Evolutionary conservation across 2,329 filamentous ascomycete species (phyloP).

Genomic region (Thermomyces lanuginosus): DNA sequence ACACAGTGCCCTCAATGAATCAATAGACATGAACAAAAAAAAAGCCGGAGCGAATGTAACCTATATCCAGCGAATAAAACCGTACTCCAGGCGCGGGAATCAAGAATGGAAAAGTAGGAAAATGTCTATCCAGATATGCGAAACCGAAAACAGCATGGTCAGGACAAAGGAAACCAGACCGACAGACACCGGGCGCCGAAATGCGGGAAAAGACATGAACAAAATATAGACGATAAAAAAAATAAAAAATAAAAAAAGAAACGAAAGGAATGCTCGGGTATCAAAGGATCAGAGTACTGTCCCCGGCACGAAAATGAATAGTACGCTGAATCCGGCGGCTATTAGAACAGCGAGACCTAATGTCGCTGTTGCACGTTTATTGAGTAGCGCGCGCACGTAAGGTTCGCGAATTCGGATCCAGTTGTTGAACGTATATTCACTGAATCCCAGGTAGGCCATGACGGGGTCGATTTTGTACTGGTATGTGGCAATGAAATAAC

Average conservation of each 20-base stretch:
- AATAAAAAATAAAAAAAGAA: slow-evolving; percentile 1
- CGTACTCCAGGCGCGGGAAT: no score
- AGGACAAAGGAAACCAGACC: neutral
- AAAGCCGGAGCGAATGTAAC: no score
- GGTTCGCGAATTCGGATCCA: slow-evolving; percentile 79
- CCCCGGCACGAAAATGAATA: slow-evolving; percentile 92
- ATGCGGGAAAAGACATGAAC: no score
- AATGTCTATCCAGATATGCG: no score
- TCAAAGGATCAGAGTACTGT: slow-evolving; percentile 28
- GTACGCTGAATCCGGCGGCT: slow-evolving; percentile 63
- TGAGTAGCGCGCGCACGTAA: slow-evolving; percentile 72
- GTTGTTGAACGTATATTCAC: slow-evolving; percentile 91
- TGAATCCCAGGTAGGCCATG: slow-evolving; percentile 73
- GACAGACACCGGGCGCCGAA: neutral
- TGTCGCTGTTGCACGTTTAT: slow-evolving; percentile 68
- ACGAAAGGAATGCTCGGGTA: neutral
- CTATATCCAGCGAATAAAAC: no score
- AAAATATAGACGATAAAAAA: no score
- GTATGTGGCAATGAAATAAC: slow-evolving; percentile 79
- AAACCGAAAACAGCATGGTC: no score
- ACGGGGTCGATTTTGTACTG: slow-evolving; percentile 92
- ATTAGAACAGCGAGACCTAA: slow-evolving; percentile 58
- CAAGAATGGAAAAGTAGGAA: no score
- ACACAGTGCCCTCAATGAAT: no score
- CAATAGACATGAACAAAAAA: no score